phyloP scores from a whole-genome alignment of 768 basidiomycete genomes.

The Termitomyces sp. region DNA sequence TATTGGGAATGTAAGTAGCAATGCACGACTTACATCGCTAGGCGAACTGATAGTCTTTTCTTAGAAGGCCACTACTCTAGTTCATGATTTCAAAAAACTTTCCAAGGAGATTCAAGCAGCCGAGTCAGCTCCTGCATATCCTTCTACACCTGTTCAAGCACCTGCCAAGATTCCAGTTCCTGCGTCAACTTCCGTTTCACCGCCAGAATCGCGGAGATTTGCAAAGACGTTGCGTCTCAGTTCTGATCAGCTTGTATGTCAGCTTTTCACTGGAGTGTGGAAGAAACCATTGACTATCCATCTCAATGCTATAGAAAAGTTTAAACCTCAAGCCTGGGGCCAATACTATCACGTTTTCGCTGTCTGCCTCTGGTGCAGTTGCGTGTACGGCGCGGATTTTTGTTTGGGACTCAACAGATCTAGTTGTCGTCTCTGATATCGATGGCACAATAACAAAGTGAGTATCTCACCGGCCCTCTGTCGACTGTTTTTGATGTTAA shows the following conservation, averaged over 20 bases:
- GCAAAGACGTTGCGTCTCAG: constrained; percentile 92
- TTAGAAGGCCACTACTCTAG: neutral
- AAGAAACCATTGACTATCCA: neutral
- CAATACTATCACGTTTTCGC: constrained; percentile 90
- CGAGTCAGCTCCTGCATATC: constrained; percentile 38
- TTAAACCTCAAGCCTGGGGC: constrained; percentile 81
- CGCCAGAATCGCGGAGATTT: constrained; percentile 43
- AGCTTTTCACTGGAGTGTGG: neutral
- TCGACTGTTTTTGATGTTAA: neutral
- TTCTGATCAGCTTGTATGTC: constrained; percentile 85
- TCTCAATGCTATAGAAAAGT: constrained; percentile 54
- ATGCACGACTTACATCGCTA: neutral
- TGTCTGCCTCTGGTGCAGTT: constrained; percentile 74
- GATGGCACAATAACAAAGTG: constrained; percentile 99
- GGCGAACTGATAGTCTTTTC: neutral
- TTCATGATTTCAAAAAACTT: neutral
- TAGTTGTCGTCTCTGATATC: constrained; percentile 92
- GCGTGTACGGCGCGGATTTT: constrained; percentile 93
- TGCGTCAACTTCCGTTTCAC: constrained; percentile 7
- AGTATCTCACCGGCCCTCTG: neutral
- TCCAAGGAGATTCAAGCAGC: constrained; percentile 17
- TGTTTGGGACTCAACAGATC: constrained; percentile 90
- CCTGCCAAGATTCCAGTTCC: constrained; percentile 17
- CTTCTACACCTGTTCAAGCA: constrained; percentile 39
- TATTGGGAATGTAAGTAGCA: constrained; percentile 10